Evolutionary conservation across 2,329 filamentous ascomycete species (phyloP).

Genomic region (Diaporthe sp.): DNA sequence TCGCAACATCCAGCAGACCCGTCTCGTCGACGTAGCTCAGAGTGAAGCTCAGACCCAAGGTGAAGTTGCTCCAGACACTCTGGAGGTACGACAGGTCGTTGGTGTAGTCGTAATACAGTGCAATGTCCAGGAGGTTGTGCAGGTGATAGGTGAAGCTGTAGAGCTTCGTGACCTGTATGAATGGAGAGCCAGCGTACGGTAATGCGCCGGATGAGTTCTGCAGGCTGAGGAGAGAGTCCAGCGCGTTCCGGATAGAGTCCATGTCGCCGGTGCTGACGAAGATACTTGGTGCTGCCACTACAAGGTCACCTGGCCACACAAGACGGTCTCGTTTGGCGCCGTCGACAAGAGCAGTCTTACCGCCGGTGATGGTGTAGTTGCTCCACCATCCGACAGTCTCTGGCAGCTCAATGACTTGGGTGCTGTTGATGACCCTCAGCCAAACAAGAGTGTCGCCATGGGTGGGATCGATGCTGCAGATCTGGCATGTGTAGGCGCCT

Average conservation of each 20-base stretch:
- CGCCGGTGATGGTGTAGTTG: constrained; percentile 50
- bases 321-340: constrained; percentile 72
- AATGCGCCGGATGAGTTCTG: constrained; percentile 54
- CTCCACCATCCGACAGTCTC: constrained; percentile 35
- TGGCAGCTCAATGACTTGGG: constrained; percentile 34
- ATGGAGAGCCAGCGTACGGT: constrained; percentile 65
- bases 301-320: constrained; percentile 74
- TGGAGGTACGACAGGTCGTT: constrained; percentile 64
- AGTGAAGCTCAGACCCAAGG: constrained; percentile 59
- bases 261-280: constrained; percentile 69
- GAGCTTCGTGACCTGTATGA: constrained; percentile 45
- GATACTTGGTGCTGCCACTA: constrained; percentile 67
- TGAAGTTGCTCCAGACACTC: constrained; percentile 63
- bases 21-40: constrained; percentile 50
- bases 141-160: constrained; percentile 70
- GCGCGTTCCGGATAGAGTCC: constrained; percentile 62
- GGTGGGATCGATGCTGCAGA: constrained; percentile 43
- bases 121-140: constrained; percentile 70
- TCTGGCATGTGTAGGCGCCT: constrained; percentile 24
- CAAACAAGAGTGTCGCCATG: constrained; percentile 34
- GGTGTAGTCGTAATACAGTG: constrained; percentile 70
- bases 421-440: constrained; percentile 34
- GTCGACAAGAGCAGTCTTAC: constrained; percentile 56
- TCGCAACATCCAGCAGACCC: constrained; percentile 64
- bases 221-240: constrained; percentile 62